These are phyloP conservation scores for Populus nigra DNA, from an alignment of 345 rosid species.

Conservation along the genomic window DNA sequence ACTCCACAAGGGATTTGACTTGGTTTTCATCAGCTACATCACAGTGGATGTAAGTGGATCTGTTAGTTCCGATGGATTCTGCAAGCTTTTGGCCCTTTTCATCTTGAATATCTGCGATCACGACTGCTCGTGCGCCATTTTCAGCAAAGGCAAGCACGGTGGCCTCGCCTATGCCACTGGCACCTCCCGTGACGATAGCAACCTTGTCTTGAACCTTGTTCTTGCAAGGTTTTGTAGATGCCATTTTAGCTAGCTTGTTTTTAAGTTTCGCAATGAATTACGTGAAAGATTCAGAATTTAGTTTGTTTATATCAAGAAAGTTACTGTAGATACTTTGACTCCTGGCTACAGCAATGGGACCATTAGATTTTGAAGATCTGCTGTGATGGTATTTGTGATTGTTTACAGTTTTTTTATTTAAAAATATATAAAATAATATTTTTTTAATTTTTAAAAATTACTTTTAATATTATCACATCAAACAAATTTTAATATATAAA, in stretches of 20 bases:
- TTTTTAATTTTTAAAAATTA: no score
- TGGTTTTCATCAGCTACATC: slow-evolving; percentile 39
- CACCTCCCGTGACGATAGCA: slow-evolving; percentile 29
- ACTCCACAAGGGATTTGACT: slow-evolving; percentile 32
- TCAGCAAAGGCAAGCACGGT: slow-evolving; percentile 22
- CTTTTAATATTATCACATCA: no score
- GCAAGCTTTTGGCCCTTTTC: slow-evolving; percentile 24
- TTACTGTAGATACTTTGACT: no score
- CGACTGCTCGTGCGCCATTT: slow-evolving; percentile 23
- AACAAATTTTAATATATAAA: no score
- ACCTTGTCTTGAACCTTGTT: slow-evolving; percentile 20
- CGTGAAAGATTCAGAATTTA: no score
- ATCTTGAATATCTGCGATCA: slow-evolving; percentile 39
- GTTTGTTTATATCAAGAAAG: no score
- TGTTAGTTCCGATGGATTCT: slow-evolving; percentile 22
- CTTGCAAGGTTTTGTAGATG: neutral
- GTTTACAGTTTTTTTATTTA: no score
- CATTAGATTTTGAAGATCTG: no score
- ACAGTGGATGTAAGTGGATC: slow-evolving; percentile 27
- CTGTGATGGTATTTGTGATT: no score
- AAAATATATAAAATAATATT: no score
- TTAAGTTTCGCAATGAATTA: no score
- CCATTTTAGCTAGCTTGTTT: neutral
- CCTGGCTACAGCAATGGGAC: no score
- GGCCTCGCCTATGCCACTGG: slow-evolving; percentile 30